Percentiles rank a stretch among this genome's conserved stretches.
phyloP scores from a whole-genome alignment of 495 filamentous ascomycete species.

The Beverwykella pulmonaria region DNA sequence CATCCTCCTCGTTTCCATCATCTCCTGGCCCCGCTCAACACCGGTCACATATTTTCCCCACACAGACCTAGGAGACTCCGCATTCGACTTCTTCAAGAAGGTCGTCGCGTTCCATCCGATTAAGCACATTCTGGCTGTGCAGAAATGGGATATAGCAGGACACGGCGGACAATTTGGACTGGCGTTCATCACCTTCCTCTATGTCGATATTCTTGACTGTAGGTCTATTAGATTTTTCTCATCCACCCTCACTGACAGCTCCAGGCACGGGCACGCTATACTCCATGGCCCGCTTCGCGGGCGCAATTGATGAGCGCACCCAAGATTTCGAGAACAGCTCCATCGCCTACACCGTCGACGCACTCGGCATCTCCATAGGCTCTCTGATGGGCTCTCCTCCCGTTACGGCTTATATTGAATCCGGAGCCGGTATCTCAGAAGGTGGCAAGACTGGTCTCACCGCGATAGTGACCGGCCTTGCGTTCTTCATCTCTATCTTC shows the following conservation, averaged over 20 bases:
- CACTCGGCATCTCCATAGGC: conserved; percentile 74
- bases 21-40: conserved; percentile 77
- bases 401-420: conserved; percentile 82
- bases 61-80: conserved; percentile 61
- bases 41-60: conserved; percentile 78
- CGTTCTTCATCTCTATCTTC: conserved; percentile 85
- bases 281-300: conserved; percentile 79
- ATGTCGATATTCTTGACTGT: conserved; percentile 79
- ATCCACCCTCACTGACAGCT: neutral
- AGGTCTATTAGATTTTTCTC: neutral
- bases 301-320: conserved; percentile 70
- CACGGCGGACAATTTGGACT: conserved; percentile 72
- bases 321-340: conserved; percentile 79
- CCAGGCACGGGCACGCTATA: conserved; percentile 69
- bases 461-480: conserved; percentile 71
- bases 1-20: conserved; percentile 78
- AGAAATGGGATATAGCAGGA: conserved; percentile 67
- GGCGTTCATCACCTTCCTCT: conserved; percentile 80
- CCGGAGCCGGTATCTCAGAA: conserved; percentile 81
- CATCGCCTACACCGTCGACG: conserved; percentile 77
- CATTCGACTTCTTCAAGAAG: conserved; percentile 81
- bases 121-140: conserved; percentile 62
- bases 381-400: conserved; percentile 73
- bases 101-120: conserved; percentile 81
- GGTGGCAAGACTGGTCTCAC: conserved; percentile 81